Percentiles rank a stretch among this genome's conserved stretches.
Conservation (phyloP, 2,329 filamentous ascomycete genomes). For the Xylariaceae sp. region DNA sequence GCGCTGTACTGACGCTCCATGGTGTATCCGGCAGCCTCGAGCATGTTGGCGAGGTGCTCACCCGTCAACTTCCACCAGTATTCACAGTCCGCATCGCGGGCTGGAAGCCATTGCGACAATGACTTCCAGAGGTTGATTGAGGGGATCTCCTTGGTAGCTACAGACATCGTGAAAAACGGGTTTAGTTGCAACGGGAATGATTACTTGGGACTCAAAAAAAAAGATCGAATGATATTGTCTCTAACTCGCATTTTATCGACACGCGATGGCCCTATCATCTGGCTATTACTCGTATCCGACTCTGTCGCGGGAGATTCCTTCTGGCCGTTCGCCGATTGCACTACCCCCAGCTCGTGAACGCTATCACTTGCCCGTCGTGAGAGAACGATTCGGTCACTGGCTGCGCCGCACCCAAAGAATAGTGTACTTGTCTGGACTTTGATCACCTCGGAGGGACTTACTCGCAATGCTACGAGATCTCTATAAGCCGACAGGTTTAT, state of each 20-base stretch:
- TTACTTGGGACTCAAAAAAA: neutral
- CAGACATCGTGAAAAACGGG: neutral
- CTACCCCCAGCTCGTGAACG: neutral
- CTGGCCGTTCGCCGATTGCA: neutral
- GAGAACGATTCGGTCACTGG: too few relatives aligned
- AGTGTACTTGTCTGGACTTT: too few relatives aligned
- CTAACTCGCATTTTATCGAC: neutral
- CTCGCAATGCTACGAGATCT: too few relatives aligned
- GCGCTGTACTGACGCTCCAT: slow-evolving; percentile 3
- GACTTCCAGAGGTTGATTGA: neutral
- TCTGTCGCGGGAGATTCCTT: neutral
- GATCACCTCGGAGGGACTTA: too few relatives aligned
- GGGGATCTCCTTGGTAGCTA: neutral
- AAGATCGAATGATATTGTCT: neutral
- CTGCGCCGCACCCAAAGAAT: too few relatives aligned
- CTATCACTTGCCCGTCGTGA: too few relatives aligned
- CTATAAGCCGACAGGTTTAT: too few relatives aligned
- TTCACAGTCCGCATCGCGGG: slow-evolving; percentile 1
- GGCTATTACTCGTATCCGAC: neutral
- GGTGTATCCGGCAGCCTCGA: slow-evolving; percentile 8
- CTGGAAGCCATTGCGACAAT: neutral
- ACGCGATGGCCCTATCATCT: neutral
- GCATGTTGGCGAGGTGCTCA: slow-evolving; percentile 6
- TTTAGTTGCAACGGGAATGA: neutral
- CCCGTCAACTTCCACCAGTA: slow-evolving; percentile 14